A percentile compares a stretch with the other conserved stretches of the same genome.
phyloP scores from a whole-genome alignment of 2,329 filamentous ascomycete species.

The Calonectria fujianensis region DNA sequence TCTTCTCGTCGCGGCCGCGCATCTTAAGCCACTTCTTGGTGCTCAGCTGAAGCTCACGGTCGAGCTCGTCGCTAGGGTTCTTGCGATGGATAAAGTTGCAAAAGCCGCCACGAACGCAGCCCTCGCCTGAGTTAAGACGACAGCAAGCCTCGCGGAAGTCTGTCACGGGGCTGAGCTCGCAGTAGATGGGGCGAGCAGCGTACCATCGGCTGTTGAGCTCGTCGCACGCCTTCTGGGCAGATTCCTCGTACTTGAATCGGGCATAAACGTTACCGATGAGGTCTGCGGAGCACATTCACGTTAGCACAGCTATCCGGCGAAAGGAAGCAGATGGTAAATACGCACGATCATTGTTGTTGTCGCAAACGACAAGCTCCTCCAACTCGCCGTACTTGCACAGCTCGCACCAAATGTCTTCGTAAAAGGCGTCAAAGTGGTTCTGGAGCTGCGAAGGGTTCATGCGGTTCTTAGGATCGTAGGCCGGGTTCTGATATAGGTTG shows the following conservation, averaged over 20 bases:
- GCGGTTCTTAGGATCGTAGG: constrained; percentile 96
- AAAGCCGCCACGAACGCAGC: constrained; percentile 96
- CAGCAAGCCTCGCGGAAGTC: constrained; percentile 99
- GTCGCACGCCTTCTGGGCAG: constrained; percentile 94
- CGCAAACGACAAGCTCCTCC: constrained; percentile 98
- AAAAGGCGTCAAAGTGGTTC: constrained; percentile 99
- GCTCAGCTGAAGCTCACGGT: constrained; percentile 88
- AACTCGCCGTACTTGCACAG: constrained; percentile 99
- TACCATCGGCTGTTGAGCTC: constrained; percentile 97
- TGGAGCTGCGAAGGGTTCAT: constrained; percentile 98
- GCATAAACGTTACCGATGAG: constrained; percentile 99
- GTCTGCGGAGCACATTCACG: constrained; percentile 69
- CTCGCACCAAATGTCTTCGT: constrained; percentile 99
- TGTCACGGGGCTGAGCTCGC: constrained; percentile 96
- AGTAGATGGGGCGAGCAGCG: constrained; percentile 96
- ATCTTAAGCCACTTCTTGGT: constrained; percentile 98
- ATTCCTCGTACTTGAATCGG: constrained; percentile 99
- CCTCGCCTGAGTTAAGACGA: constrained; percentile 93
- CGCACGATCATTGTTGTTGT: constrained; percentile 98
- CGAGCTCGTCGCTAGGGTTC: constrained; percentile 91
- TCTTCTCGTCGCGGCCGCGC: constrained; percentile 89
- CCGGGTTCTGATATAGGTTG: constrained; percentile 99
- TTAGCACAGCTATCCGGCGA: constrained; percentile 48
- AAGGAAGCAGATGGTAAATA: constrained; percentile 54
- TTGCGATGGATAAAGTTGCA: constrained; percentile 99